Evolutionary conservation across 2,329 filamentous ascomycete species (phyloP), one percentile per base, ranked within the genome.

Genomic region (Cladorrhinum sp.): DNA sequence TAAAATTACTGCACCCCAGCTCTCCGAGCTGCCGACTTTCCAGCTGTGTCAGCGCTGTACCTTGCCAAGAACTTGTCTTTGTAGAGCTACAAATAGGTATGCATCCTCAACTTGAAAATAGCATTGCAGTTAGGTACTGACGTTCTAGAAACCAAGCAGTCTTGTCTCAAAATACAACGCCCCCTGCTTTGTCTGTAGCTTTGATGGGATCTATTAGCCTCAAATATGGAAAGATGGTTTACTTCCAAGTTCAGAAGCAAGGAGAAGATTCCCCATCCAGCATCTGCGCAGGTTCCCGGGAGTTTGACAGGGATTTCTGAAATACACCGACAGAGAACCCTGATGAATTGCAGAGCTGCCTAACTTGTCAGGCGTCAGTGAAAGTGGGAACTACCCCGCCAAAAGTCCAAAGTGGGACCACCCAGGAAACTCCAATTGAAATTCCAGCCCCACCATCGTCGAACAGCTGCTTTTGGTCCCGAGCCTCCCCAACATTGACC

Each of bases 361-460:
- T 58, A 53, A 58, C 29, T 41, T 58, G 49, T 58, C 49, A 58
- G 56, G 56, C 56, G 45, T 22, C 10, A 29, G n/a, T 24, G 36
- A 49, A 27, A 52, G 49, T 23, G 29, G 29, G 27, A 25, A 25
- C 10, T 58, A 58, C 61, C 61, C 61, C 61, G 61, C 61, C 61
- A 63, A 60, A 63, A 45, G 16, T 41, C 36, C 16, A 45, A 22
- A 18, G 41, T 45, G 41, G 41, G 18, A n/a, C 27, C 10, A 29
- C 38, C n/a, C n/a, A n/a, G n/a, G n/a, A 23, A 51, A n/a, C 53
- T 38, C 48, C 50, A 38, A 49, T 49, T 48, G 29, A 20, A 32
- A 59, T 22, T 32, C 53, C 53, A 61, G 59, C 62, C 62, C 62
- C 62, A 59, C 62, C 59, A 63, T 61, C 36, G 1, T 23, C 45